phyloP scores from a whole-genome alignment of 345 rosid genomes.

The Camelina sativa region DNA sequence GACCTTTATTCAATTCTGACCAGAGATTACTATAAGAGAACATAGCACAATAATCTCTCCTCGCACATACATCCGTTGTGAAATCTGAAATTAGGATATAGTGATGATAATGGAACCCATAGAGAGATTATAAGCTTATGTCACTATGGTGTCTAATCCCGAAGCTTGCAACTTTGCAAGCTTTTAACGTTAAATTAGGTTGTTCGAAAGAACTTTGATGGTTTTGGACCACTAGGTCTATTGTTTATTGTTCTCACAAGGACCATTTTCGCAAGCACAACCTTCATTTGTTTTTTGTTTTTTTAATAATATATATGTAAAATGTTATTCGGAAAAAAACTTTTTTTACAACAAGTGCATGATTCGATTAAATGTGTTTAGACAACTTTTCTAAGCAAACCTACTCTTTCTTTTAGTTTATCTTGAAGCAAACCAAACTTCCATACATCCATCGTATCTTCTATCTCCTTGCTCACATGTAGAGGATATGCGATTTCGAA shows the following conservation, averaged over 20 bases:
- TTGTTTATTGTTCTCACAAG: not conserved
- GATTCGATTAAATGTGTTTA: too few relatives aligned
- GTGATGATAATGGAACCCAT: not conserved
- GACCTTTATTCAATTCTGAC: not conserved
- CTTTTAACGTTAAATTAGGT: not conserved
- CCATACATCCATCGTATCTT: too few relatives aligned
- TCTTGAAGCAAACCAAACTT: too few relatives aligned
- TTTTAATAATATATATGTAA: too few relatives aligned
- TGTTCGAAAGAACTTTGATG: not conserved
- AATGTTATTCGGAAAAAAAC: too few relatives aligned
- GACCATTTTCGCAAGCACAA: too few relatives aligned
- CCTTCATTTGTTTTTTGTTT: too few relatives aligned
- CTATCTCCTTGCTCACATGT: too few relatives aligned
- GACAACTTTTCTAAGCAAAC: too few relatives aligned
- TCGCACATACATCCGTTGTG: not conserved
- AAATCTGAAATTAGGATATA: not conserved
- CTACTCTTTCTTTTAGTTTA: too few relatives aligned
- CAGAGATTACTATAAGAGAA: not conserved
- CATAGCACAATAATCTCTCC: not conserved
- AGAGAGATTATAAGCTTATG: not conserved
- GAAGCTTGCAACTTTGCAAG: not conserved
- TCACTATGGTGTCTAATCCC: not conserved
- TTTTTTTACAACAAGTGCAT: too few relatives aligned
- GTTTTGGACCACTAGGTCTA: not conserved
- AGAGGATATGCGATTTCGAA: too few relatives aligned